phyloP scores from a whole-genome alignment of 306 rosid species.

The Lupinus albus region DNA sequence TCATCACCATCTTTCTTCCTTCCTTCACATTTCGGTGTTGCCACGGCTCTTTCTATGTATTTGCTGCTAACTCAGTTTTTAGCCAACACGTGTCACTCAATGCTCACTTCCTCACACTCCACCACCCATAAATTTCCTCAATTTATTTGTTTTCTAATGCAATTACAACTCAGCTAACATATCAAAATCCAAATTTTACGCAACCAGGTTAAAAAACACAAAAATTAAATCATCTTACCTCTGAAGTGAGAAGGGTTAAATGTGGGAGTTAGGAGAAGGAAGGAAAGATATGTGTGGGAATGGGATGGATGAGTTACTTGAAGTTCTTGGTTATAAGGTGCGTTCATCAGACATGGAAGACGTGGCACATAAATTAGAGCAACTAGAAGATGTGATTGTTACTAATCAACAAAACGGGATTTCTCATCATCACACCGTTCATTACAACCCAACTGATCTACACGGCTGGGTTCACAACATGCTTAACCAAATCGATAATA shows the following conservation, averaged over 20 bases:
- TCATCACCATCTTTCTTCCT: constrained; percentile 11
- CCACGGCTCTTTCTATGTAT: constrained; percentile 39
- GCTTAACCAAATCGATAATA: constrained; percentile 52
- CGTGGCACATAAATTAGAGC: constrained; percentile 68
- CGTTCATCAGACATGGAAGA: constrained; percentile 63
- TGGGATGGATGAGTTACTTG: constrained; percentile 57
- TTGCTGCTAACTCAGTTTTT: background rate
- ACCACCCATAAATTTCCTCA: background rate
- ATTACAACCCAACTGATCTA: constrained; percentile 67
- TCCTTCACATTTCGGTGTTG: constrained; percentile 31
- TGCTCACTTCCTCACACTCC: background rate
- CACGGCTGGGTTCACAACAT: constrained; percentile 70
- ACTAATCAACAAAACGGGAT: constrained; percentile 54
- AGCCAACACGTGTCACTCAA: background rate
- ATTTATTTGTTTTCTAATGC: background rate
- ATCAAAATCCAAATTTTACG: too few relatives aligned
- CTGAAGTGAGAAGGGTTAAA: too few relatives aligned
- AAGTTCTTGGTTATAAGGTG: constrained; percentile 67
- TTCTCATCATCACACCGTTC: constrained; percentile 55
- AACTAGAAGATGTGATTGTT: constrained; percentile 61
- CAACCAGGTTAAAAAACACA: too few relatives aligned
- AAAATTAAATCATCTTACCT: too few relatives aligned
- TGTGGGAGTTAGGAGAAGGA: background rate
- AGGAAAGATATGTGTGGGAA: background rate
- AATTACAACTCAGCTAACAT: background rate